A percentile compares a stretch with the other conserved stretches of the same genome.
These are phyloP conservation scores for Spongispora temasekensis DNA, from an alignment of 1,284 basidiomycete genomes.

Conservation along the genomic window DNA sequence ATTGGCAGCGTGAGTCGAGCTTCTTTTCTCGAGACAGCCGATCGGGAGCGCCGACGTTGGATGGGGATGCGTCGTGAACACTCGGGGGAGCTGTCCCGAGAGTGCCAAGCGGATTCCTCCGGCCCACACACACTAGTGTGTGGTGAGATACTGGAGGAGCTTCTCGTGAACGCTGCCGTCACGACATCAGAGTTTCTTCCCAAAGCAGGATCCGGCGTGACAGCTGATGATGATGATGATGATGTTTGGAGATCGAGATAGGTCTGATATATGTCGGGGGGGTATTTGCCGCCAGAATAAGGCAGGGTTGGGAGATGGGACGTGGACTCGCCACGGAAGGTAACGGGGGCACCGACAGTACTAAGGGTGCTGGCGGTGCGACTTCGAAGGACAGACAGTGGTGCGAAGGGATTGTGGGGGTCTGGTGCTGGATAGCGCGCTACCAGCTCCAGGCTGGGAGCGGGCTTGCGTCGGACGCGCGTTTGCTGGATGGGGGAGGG, in stretches of 20 bases:
- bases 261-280: constrained; percentile 35
- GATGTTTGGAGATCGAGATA: constrained; percentile 19
- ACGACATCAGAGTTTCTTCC: constrained; percentile 6
- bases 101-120: constrained; percentile 14
- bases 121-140: constrained; percentile 6
- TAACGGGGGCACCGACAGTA: constrained; percentile 29
- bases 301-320: constrained; percentile 34
- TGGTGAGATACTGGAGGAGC: constrained; percentile 22
- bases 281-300: constrained; percentile 34
- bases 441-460: constrained; percentile 35
- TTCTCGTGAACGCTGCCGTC: constrained; percentile 27
- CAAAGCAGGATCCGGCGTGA: constrained; percentile 13
- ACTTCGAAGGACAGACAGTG: constrained; percentile 35
- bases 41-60: constrained; percentile 36
- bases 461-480: constrained; percentile 36
- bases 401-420: constrained; percentile 36
- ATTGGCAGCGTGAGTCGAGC: constrained; percentile 27
- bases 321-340: constrained; percentile 35
- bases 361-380: constrained; percentile 37
- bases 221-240: constrained; percentile 9
- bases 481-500: constrained; percentile 24
- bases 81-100: constrained; percentile 12
- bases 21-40: constrained; percentile 36
- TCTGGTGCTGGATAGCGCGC: constrained; percentile 34
- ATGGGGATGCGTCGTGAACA: constrained; percentile 18